Percentiles rank a stretch among this genome's conserved stretches.
phyloP scores from a whole-genome alignment of 1,284 basidiomycete genomes.

The Caloboletus firmus region DNA sequence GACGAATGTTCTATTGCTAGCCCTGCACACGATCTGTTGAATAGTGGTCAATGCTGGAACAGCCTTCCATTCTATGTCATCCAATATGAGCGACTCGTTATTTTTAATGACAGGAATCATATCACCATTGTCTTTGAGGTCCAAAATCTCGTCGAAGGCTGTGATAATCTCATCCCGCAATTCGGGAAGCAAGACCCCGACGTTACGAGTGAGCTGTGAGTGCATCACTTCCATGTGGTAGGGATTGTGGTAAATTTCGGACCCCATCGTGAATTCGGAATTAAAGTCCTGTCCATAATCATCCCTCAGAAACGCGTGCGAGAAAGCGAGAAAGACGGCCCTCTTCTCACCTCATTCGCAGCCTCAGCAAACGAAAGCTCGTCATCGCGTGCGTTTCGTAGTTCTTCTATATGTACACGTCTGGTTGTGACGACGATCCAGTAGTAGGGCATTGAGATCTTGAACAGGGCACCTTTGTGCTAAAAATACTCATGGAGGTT shows the following conservation, averaged over 20 bases:
- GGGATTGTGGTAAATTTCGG: slow-evolving; percentile 14
- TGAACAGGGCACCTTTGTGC: slow-evolving; percentile 41
- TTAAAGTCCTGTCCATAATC: slow-evolving; percentile 17
- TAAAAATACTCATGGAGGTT: slow-evolving; percentile 5
- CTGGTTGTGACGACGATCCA: slow-evolving; percentile 44
- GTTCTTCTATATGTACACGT: slow-evolving; percentile 40
- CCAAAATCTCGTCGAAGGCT: slow-evolving; percentile 29
- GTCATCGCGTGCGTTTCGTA: slow-evolving; percentile 41
- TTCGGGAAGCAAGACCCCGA: slow-evolving; percentile 26
- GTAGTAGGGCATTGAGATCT: slow-evolving; percentile 37
- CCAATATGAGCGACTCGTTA: background rate
- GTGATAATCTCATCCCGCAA: slow-evolving; percentile 35
- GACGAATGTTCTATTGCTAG: slow-evolving; percentile 40
- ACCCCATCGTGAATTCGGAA: slow-evolving; percentile 30
- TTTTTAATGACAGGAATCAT: background rate
- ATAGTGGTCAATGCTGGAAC: slow-evolving; percentile 20
- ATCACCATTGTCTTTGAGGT: slow-evolving; percentile 17
- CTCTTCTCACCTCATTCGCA: slow-evolving; percentile 33
- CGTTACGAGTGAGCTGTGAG: slow-evolving; percentile 33
- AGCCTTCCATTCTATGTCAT: slow-evolving; percentile 25
- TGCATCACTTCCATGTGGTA: slow-evolving; percentile 31
- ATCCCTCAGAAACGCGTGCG: background rate
- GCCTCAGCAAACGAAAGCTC: slow-evolving; percentile 38
- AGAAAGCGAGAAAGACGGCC: no score
- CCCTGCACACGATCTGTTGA: slow-evolving; percentile 32